These are phyloP conservation scores for Nicotiana noctiflora DNA, from an alignment of 257 asterid species.

Conservation along the genomic window DNA sequence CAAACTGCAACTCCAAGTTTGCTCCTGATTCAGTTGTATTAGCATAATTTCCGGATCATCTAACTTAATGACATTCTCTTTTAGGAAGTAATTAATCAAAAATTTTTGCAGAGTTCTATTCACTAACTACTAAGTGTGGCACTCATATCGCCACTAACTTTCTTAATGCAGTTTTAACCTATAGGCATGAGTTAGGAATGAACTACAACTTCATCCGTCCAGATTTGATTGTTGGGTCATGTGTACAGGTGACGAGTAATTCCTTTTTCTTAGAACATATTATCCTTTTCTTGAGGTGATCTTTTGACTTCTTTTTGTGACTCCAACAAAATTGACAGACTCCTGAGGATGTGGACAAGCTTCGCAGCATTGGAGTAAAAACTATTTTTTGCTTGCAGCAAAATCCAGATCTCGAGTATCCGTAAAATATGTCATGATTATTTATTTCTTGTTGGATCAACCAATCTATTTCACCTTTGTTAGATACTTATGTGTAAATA, in stretches of 20 bases:
- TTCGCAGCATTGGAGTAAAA: slow-evolving; percentile 79
- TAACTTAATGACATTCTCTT: background rate
- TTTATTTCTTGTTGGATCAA: background rate
- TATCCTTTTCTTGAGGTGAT: background rate
- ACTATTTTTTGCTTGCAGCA: slow-evolving; percentile 87
- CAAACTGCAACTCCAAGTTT: background rate
- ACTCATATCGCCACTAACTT: background rate
- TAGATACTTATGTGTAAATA: too few species aligned
- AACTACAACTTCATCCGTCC: slow-evolving; percentile 86
- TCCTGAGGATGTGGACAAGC: slow-evolving; percentile 93
- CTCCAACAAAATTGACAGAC: slow-evolving; percentile 41
- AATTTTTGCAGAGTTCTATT: background rate
- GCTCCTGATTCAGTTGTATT: background rate
- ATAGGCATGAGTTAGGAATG: slow-evolving; percentile 95
- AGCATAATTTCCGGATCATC: background rate
- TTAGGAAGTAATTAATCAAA: background rate
- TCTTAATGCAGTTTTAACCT: slow-evolving; percentile 53
- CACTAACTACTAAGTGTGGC: background rate
- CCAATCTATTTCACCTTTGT: background rate
- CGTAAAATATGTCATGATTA: slow-evolving; percentile 16
- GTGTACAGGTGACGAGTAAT: slow-evolving; percentile 62
- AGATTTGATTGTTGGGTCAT: slow-evolving; percentile 91
- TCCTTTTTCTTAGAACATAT: background rate
- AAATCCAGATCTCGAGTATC: slow-evolving; percentile 97
- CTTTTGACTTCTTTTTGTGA: slow-evolving; percentile 9